Evolutionary conservation across 2,329 filamentous ascomycete genomes (phyloP), one percentile per base, ranked within the genome.

Genomic region (Cercospora zeina): DNA sequence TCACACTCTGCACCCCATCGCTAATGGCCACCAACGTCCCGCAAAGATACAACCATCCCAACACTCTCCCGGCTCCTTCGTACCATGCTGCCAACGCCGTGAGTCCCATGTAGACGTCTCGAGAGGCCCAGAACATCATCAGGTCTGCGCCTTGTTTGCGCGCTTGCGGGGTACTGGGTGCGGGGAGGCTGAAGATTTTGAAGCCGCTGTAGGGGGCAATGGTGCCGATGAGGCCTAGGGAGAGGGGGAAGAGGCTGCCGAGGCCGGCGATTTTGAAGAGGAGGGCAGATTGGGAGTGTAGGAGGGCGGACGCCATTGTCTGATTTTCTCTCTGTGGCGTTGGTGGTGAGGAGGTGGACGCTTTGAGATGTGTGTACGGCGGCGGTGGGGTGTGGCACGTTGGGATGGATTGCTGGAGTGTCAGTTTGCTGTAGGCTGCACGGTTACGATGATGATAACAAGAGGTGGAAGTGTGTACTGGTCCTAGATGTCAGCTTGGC

Each of bases 191-290:
- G 36, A 63, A 63, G 24, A 57, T 34, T 34, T 56, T 51, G 31
- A 61, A 45, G 10, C 51, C 51, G 39, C 31, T 60, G 27, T 42
- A 14, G 13, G 61, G 61, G 24, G 37, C 21, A 2, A 61, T 13
- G 19, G 53, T 24, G 37, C 53, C 62, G 24, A 57, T 61, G 3
- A 61, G 42, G 27, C 58, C 62, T 33, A 63, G 45, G 30, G 53
- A 30, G 31, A 63, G 45, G 10, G 62, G 62, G 39, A 63, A 61
- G 13, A 61, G 33, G 51, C 51, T 24, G 6, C 54, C 19, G 39
- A 59, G 50, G 50, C 57, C 61, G 34, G 61, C 51, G 31, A 54
- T 24, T 39, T 61, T 49, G 50, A 54, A 42, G 34, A 63, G 62
- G 24, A 13, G 19, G 3, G 53, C 33, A 24, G 57, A 60, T 34